Conservation (phyloP, 495 filamentous ascomycete genomes). For the Penicillium taxi region DNA sequence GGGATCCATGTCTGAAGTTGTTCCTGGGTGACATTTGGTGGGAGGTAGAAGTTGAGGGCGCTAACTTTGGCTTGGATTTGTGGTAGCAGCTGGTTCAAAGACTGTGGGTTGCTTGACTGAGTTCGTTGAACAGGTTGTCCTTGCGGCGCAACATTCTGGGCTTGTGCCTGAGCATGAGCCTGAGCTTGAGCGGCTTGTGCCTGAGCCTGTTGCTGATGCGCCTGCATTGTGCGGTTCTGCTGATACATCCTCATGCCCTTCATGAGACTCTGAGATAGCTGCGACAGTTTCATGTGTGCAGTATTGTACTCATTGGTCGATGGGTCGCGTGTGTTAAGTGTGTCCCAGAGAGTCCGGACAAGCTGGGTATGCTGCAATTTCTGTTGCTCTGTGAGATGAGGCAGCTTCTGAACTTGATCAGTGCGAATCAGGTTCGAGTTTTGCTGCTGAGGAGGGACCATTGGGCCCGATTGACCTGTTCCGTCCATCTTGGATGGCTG, state of each 20-base stretch:
- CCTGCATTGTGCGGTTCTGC: constrained; percentile 36
- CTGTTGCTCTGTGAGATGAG: constrained; percentile 49
- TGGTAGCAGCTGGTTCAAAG: constrained; percentile 32
- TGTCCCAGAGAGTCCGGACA: constrained; percentile 51
- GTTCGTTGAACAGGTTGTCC: constrained; percentile 29
- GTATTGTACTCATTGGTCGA: constrained; percentile 49
- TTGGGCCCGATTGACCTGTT: constrained; percentile 21
- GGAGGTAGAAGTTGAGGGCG: constrained; percentile 38
- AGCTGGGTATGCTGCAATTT: constrained; percentile 59
- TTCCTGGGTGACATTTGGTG: constrained; percentile 39
- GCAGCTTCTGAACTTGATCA: constrained; percentile 45
- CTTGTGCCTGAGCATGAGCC: constrained; percentile 4
- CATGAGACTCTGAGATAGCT: constrained; percentile 57
- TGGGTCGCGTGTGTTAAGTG: constrained; percentile 50
- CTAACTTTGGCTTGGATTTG: constrained; percentile 42
- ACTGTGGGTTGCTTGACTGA: constrained; percentile 36
- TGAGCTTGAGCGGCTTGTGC: neutral
- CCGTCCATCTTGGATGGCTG: constrained; percentile 26
- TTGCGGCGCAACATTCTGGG: constrained; percentile 13
- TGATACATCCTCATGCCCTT: constrained; percentile 47
- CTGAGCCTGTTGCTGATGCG: constrained; percentile 20
- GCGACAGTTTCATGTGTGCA: constrained; percentile 56
- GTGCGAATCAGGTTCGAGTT: constrained; percentile 44
- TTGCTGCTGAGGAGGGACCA: constrained; percentile 31
- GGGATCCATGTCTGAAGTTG: constrained; percentile 43